Evolutionary conservation across 768 basidiomycete species (phyloP).

Genomic region (Amanita fuliginea): DNA sequence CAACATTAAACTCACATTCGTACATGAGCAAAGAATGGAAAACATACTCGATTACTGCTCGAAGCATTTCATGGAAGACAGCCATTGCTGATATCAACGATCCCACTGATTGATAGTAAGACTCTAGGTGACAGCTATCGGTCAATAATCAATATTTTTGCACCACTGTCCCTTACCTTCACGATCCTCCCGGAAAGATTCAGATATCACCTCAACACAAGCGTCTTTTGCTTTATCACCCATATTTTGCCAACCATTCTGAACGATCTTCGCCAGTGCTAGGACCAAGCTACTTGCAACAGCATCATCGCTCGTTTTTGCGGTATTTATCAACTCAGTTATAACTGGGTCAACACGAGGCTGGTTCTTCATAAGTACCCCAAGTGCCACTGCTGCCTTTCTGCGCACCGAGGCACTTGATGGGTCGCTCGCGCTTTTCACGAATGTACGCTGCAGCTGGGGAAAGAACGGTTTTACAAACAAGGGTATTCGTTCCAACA

Average conservation of each 20-base stretch:
- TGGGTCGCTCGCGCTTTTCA: constrained; percentile 82
- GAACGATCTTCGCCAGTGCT: constrained; percentile 68
- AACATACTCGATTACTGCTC: constrained; percentile 57
- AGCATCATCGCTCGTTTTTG: constrained; percentile 48
- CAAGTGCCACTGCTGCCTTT: constrained; percentile 76
- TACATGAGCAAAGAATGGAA: not conserved
- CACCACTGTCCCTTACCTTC: constrained; percentile 35
- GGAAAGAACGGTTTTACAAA: constrained; percentile 99
- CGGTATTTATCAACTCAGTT: constrained; percentile 67
- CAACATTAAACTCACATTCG: constrained; percentile 6
- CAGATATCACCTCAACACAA: constrained; percentile 64
- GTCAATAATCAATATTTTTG: not conserved
- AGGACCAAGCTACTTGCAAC: constrained; percentile 67
- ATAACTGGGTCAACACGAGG: constrained; percentile 91
- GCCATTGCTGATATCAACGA: constrained; percentile 54
- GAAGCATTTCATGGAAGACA: constrained; percentile 48
- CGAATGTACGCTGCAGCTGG: constrained; percentile 91
- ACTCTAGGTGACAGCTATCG: constrained; percentile 32
- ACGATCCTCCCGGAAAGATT: constrained; percentile 66
- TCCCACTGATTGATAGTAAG: constrained; percentile 57
- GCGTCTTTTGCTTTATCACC: constrained; percentile 66
- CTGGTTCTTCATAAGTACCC: constrained; percentile 83
- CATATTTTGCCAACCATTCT: constrained; percentile 60
- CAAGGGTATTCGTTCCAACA: constrained; percentile 76
- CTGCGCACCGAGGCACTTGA: constrained; percentile 69